Base-by-base conservation (phyloP, 495 filamentous ascomycete species). In the Trichodelitschia bisporula region DNA sequence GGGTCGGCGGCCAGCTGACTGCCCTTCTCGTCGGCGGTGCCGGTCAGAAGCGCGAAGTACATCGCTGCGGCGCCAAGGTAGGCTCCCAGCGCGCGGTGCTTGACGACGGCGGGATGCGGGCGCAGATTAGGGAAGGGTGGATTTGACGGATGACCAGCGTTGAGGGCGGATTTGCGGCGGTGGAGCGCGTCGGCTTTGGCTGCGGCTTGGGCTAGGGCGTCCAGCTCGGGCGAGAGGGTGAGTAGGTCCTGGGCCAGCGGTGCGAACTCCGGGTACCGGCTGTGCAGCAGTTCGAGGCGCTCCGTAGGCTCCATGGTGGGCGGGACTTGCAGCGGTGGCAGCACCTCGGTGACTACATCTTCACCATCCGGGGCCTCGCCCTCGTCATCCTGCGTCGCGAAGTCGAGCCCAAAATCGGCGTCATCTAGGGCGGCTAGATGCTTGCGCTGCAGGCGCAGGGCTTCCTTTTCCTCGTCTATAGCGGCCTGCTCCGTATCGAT, bases 401-500 rank as follows among this genome's bases (percentile, higher is more conserved):
- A 77, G 38, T 93, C 78, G 32, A 92, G 89, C 1, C 77, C 69
- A 42, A 90, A 95, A 46, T 97, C 89, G 24, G 69, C 76, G 43
- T 86, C 82, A 11, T 68, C 59, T 71, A 92, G 77, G 35, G 69
- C 67, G 40, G 76, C 56, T 28, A 93, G 47, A 40, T 79, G 82
- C 61, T 89, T 93, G 45, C 77, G 65, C 50, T 95, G 86, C 17
- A 95, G 47, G 27, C 82, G 56, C 41, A 67, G 66, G 15, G 84
- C 86, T 43, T 95, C 86, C 4, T 64, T 62, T 48, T 95, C 89
- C 56, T 97, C 86, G 40, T 82, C 82, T 33, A 86, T 47, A 1
- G 84, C 83, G 58, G 90, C 84, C 31, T 69, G 69, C 48, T 92
- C 84, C 4, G 78, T 92, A 48, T 89, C 77, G 32, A 86, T 89